phyloP scores from a whole-genome alignment of 768 basidiomycete species.

The Punctularia strigosozonata region DNA sequence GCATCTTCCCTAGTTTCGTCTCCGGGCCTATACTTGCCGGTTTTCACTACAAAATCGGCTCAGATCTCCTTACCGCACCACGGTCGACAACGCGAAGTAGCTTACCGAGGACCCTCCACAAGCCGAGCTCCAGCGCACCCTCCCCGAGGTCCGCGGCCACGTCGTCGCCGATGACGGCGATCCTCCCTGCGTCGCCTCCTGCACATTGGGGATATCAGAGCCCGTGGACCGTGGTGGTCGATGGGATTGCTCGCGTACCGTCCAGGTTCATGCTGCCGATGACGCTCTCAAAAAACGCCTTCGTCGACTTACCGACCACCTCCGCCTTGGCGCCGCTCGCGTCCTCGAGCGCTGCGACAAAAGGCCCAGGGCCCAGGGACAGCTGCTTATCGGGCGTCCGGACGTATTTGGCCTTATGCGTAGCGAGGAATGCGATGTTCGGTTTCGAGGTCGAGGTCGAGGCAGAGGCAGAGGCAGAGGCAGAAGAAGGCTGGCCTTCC shows the following conservation, averaged over 20 bases:
- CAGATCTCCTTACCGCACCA: too few species aligned
- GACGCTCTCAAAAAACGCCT: slow-evolving; percentile 46
- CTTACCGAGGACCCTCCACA: slow-evolving; percentile 55
- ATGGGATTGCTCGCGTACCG: slow-evolving; percentile 10
- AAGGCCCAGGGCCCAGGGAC: slow-evolving; percentile 61
- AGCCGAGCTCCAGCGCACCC: slow-evolving; percentile 45
- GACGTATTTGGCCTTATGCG: slow-evolving; percentile 46
- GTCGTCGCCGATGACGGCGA: slow-evolving; percentile 60
- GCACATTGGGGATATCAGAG: background rate
- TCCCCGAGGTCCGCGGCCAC: slow-evolving; percentile 50
- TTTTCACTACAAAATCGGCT: slow-evolving; percentile 31
- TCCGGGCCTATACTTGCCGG: slow-evolving; percentile 57
- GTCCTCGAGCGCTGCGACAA: slow-evolving; percentile 49
- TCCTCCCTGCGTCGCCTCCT: slow-evolving; percentile 10
- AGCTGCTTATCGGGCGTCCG: slow-evolving; percentile 31
- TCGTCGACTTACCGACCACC: slow-evolving; percentile 54
- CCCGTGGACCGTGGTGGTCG: too few species aligned
- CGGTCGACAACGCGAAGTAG: slow-evolving; percentile 2
- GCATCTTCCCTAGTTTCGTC: slow-evolving; percentile 33
- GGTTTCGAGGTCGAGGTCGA: slow-evolving; percentile 25
- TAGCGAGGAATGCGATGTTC: slow-evolving; percentile 36
- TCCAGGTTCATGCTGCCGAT: slow-evolving; percentile 29
- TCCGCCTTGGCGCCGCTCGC: slow-evolving; percentile 36
- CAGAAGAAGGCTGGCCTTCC: slow-evolving; percentile 24
- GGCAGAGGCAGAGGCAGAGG: slow-evolving; percentile 2